Base-by-base conservation (phyloP, 2,329 filamentous ascomycete genomes). In the Fusarium abutilonis region DNA sequence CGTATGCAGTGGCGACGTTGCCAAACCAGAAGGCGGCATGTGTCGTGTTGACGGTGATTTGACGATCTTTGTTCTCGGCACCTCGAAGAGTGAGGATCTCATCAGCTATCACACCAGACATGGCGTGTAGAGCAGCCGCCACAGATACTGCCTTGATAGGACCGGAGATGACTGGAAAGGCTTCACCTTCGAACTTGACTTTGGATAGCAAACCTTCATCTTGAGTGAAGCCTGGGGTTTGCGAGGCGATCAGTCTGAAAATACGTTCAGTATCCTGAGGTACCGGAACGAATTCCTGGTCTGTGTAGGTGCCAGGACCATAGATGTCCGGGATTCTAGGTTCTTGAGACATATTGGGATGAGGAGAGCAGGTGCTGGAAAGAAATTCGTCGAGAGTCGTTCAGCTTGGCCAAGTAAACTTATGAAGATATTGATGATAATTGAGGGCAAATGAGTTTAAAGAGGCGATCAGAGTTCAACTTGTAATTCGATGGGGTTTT, bases 131-230 rank as follows among this genome's bases (percentile, higher is more conserved):
- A 15, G 56, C 48, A 2, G 55, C 41, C 4, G 55, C 56, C 4
- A 59, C 47, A 0, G 56, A 60, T 6, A 59, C 36, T 1, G 56
- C 56, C 9, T 59, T 59, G n/a, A 59, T 60, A 10, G 56, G 56
- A 9, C 55, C 56, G 14, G 56, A 35, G 14, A 59, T 47, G 9
- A 53, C 40, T 7, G 56, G 55, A 11, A 42, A 60, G 1, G 39
- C 13, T 0, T 59, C 39, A 1, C 56, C 56, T 0, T 31, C 50
- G 6, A 59, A 59, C 2, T 8, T 46, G 9, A 60, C 55, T 2
- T 54, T 59, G 5, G 56, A 59, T 2, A 59, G 47, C 11, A 43
- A n/a, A 5, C n/a, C 34, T 34, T 59, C 55, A 35, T 59, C 55
- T 15, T 38, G 35, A 1, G 36, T 54, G 35, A 59, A 59, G 19